A percentile compares a stretch with the other conserved stretches of the same genome.
These are phyloP conservation scores for Geotrichum restrictum DNA, from an alignment of 1,139 yeast species.

Conservation along the genomic window DNA sequence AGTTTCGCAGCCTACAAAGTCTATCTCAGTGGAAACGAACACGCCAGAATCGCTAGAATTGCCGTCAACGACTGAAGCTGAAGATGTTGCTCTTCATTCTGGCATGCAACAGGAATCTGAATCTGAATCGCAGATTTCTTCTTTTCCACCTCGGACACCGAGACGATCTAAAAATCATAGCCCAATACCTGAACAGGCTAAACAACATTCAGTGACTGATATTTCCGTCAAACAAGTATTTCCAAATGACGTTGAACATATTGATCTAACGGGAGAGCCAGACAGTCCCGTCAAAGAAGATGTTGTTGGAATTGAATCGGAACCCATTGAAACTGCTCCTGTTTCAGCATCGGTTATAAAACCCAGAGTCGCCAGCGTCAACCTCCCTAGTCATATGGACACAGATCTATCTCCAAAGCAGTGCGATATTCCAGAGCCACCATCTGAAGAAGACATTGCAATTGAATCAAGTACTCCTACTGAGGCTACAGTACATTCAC, in stretches of 20 bases:
- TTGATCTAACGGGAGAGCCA: conserved; percentile 2
- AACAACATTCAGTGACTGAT: not conserved
- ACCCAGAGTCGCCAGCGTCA: too few relatives aligned
- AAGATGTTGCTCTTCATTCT: not conserved
- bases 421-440: too few relatives aligned
- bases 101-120: not conserved
- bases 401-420: too few relatives aligned
- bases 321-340: not conserved
- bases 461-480: too few relatives aligned
- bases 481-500: too few relatives aligned
- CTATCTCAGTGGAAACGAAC: not conserved
- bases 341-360: not conserved
- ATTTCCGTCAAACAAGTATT: not conserved
- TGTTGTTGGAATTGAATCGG: not conserved
- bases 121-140: not conserved
- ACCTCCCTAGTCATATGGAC: not conserved
- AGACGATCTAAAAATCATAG: not conserved
- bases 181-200: not conserved
- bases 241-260: not conserved
- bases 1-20: not conserved
- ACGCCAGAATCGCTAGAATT: not conserved
- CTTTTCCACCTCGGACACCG: not conserved
- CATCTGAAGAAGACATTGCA: too few relatives aligned
- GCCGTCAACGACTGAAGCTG: not conserved
- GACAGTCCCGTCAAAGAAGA: not conserved